Percentiles rank a stretch among this genome's conserved stretches.
Evolutionary conservation across 352 stramenopile genomes (phyloP).

Genomic region (Pseudoperonospora humuli): DNA sequence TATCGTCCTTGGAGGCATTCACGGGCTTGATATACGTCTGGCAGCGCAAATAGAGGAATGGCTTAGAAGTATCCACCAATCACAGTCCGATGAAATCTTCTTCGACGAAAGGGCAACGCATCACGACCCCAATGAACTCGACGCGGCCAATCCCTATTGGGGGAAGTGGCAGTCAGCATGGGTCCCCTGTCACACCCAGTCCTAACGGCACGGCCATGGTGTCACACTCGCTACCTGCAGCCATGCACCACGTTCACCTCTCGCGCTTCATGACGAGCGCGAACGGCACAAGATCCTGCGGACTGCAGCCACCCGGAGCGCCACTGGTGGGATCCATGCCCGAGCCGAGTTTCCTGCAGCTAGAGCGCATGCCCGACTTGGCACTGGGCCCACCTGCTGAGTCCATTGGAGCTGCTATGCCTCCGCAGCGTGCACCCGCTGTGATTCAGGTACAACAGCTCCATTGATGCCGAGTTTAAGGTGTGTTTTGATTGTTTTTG

Average conservation of each 20-base stretch:
- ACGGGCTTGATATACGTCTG: too few species aligned
- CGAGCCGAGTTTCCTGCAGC: conserved; percentile 46
- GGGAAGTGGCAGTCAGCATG: conserved; percentile 34
- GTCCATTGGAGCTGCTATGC: conserved; percentile 17
- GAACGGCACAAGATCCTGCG: conserved; percentile 14
- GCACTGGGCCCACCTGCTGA: conserved; percentile 39
- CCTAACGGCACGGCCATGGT: conserved; percentile 17
- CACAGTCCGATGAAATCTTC: too few species aligned
- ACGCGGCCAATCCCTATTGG: conserved; percentile 51
- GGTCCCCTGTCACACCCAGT: conserved; percentile 25
- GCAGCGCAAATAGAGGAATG: too few species aligned
- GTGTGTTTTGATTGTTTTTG: conserved; percentile 4
- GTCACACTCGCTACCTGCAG: conserved; percentile 58
- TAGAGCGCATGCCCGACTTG: conserved; percentile 53
- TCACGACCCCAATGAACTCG: conserved; percentile 24
- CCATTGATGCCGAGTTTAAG: conserved; percentile 1
- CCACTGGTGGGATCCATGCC: conserved; percentile 56
- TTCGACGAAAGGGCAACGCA: conserved; percentile 3
- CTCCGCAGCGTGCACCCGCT: conserved; percentile 23
- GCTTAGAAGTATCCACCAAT: too few species aligned
- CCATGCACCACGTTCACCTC: conserved; percentile 35
- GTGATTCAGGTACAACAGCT: conserved; percentile 33
- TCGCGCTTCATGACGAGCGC: conserved; percentile 27
- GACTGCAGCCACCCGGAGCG: conserved; percentile 40
- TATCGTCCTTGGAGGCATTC: too few species aligned